These are phyloP conservation scores for Debaryomyces subglobosus DNA, from an alignment of 1,139 yeast species.

Conservation along the genomic window DNA sequence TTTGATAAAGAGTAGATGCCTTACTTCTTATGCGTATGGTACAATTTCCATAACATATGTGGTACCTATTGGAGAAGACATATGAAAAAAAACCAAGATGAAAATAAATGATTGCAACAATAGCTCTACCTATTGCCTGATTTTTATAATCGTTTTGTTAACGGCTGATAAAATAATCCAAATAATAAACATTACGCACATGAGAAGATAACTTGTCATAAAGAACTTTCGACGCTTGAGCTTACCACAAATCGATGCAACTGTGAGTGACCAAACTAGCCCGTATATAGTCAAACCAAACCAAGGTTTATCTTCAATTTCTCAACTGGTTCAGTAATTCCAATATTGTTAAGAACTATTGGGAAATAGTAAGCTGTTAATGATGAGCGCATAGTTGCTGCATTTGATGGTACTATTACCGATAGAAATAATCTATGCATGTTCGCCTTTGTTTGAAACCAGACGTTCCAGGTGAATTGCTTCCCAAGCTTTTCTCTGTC, in stretches of 20 bases:
- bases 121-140: constrained; percentile 30
- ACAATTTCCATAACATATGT: constrained; percentile 39
- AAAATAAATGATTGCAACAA: constrained; percentile 39
- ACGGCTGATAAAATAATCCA: constrained; percentile 38
- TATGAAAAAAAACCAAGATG: constrained; percentile 34
- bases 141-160: constrained; percentile 22
- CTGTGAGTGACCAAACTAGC: constrained; percentile 25
- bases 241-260: constrained; percentile 7
- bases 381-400: constrained; percentile 16
- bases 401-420: constrained; percentile 14
- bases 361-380: constrained; percentile 19
- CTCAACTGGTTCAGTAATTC: constrained; percentile 15
- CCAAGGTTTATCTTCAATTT: constrained; percentile 14
- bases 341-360: constrained; percentile 17
- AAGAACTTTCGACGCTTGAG: constrained; percentile 15
- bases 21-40: constrained; percentile 18
- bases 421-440: constrained; percentile 12
- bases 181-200: constrained; percentile 30
- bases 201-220: constrained; percentile 16
- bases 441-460: constrained; percentile 24
- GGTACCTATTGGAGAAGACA: constrained; percentile 25
- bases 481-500: constrained; percentile 23
- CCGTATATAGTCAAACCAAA: constrained; percentile 13
- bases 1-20: constrained; percentile 16
- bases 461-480: constrained; percentile 27